phyloP scores from a whole-genome alignment of 2,329 filamentous ascomycete species.

The Periconia sp. region DNA sequence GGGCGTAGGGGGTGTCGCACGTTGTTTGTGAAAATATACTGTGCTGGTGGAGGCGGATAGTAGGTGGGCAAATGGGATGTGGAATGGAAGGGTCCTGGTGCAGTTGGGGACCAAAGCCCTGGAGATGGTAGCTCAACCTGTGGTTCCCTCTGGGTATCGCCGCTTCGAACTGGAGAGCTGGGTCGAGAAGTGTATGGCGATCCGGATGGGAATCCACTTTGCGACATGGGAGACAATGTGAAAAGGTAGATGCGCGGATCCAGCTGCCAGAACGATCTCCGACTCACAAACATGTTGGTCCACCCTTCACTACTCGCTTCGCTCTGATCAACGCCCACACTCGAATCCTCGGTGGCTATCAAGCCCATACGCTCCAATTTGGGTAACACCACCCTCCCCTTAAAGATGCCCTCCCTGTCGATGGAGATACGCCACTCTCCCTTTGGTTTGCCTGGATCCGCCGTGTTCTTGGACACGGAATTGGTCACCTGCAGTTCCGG shows the following conservation, averaged over 20 bases:
- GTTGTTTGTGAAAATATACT: constrained; percentile 77
- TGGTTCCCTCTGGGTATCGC: constrained; percentile 20
- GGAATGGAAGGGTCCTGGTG: constrained; percentile 73
- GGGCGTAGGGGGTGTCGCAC: constrained; percentile 83
- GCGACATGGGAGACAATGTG: constrained; percentile 66
- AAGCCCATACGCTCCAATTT: constrained; percentile 95
- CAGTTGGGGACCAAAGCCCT: constrained; percentile 44
- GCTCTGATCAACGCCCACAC: constrained; percentile 66
- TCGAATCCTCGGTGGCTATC: constrained; percentile 73
- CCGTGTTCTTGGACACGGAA: constrained; percentile 65
- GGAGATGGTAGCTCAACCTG: constrained; percentile 34
- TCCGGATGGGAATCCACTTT: constrained; percentile 51
- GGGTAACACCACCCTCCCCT: constrained; percentile 77
- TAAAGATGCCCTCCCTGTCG: constrained; percentile 83
- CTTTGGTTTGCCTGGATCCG: constrained; percentile 67
- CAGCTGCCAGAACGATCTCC: constrained; percentile 87
- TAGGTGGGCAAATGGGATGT: constrained; percentile 86
- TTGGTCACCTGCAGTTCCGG: constrained; percentile 67
- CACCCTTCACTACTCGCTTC: constrained; percentile 68
- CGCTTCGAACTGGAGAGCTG: constrained; percentile 49
- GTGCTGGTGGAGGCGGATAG: constrained; percentile 79
- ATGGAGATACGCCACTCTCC: constrained; percentile 88
- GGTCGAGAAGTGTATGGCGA: constrained; percentile 56
- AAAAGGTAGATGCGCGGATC: constrained; percentile 87
- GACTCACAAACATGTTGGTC: constrained; percentile 79